Base-by-base conservation (phyloP, 2,329 filamentous ascomycete genomes). In the Cytospora chrysosperma region DNA sequence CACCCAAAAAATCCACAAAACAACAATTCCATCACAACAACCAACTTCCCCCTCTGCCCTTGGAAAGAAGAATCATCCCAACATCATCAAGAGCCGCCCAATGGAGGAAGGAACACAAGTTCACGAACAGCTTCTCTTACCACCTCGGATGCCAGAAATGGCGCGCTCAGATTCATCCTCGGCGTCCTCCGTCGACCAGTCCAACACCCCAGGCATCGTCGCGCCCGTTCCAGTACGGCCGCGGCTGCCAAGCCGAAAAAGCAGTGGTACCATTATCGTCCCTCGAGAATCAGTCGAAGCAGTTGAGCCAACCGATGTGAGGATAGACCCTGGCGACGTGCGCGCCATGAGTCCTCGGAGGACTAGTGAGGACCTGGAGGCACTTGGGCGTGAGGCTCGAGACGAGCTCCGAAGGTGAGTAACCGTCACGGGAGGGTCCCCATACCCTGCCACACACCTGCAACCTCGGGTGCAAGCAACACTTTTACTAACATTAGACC, bases 271-370 rank as follows among this genome's bases (percentile, higher is more conserved):
- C 55, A 89, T 95, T 68, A 90, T 93, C 67, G 89, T 96, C 47
- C 89, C 90, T 40, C 86, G 91, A 69, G 90, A 94, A 72, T 75
- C 90, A 85, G 70, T 59, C 27, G 86, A 85, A 24, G 86, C 89
- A 64, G 86, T 92, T 65, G 89, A 91, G 68, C 85, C 91, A 40
- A 79, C 88, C 66, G 88, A 92, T 67, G 85, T 90, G 67, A 84
- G 91, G 67, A 91, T 93, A 70, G 92, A 93, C 28, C 90, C 93
- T 27, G 90, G 92, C 74, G 93, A 97, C 75, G 93, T 95, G 66
- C 83, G 94, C 71, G 91, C 92, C 66, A 98, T 99, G 94, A 97
- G 93, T 74, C 94, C 94, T 2, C 83, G 94, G 69, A 82, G 94
- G 71, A 97, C 92, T 68, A 96, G 89, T 71, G 92, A 95, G 72